A percentile compares a stretch with the other conserved stretches of the same genome.
Evolutionary conservation across 1,284 basidiomycete genomes (phyloP).

Genomic region (Cryptococcus deneoformans): DNA sequence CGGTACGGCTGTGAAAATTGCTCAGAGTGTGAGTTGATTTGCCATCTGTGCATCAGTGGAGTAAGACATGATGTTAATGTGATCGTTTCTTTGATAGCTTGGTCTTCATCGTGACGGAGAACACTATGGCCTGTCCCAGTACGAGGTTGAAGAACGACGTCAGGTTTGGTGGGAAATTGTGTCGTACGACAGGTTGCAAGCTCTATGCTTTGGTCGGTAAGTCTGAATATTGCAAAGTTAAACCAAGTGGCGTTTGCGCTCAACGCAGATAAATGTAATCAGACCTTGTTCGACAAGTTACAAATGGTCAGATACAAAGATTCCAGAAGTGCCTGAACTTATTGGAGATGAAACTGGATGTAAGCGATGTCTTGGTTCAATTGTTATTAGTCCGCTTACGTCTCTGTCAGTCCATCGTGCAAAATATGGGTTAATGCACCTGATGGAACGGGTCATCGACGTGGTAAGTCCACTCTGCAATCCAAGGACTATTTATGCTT

Average conservation of each 20-base stretch:
- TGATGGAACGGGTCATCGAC: constrained; percentile 47
- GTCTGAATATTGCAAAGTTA: not conserved
- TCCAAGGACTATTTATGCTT: not conserved
- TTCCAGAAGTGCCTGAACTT: constrained; percentile 27
- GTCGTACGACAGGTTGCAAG: constrained; percentile 45
- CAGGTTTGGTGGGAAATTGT: constrained; percentile 49
- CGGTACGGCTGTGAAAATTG: constrained; percentile 41
- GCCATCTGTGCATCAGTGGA: constrained; percentile 3
- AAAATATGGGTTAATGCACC: constrained; percentile 38
- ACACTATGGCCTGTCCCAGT: constrained; percentile 38
- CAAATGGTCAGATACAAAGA: constrained; percentile 37
- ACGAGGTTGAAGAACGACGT: constrained; percentile 43
- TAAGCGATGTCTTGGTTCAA: constrained; percentile 16
- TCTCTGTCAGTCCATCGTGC: constrained; percentile 28
- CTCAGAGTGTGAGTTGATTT: constrained; percentile 31
- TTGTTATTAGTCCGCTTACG: not conserved
- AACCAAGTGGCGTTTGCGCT: too few relatives aligned
- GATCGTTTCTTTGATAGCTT: constrained; percentile 18
- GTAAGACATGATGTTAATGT: too few relatives aligned
- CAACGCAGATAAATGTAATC: not conserved
- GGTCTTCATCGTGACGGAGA: constrained; percentile 48
- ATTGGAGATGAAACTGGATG: constrained; percentile 37
- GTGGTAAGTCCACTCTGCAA: constrained; percentile 20
- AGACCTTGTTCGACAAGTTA: constrained; percentile 39
- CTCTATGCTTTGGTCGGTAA: constrained; percentile 43